phyloP scores from a whole-genome alignment of 2,329 filamentous ascomycete species.

The Malbranchea zuffiana region DNA sequence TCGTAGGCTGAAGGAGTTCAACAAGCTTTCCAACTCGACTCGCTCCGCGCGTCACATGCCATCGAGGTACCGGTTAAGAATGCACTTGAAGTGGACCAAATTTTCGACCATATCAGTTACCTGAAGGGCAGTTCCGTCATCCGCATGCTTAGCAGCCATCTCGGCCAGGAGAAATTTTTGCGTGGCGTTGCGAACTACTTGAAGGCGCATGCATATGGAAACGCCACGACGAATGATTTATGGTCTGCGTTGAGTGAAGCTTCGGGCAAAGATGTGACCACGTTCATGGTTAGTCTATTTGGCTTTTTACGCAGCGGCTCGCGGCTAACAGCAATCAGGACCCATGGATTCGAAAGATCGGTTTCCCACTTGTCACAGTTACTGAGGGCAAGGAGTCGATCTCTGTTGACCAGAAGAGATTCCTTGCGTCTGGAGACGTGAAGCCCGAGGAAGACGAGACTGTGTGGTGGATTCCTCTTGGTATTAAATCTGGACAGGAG shows the following conservation, averaged over 20 bases:
- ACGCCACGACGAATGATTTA: constrained; percentile 83
- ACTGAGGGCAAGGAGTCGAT: constrained; percentile 61
- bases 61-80: constrained; percentile 93
- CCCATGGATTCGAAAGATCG: constrained; percentile 90
- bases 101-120: constrained; percentile 95
- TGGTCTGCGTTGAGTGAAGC: constrained; percentile 82
- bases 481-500: constrained; percentile 63
- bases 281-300: constrained; percentile 56
- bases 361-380: constrained; percentile 81
- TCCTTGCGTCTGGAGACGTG: constrained; percentile 83
- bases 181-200: constrained; percentile 84
- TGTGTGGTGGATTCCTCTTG: constrained; percentile 90
- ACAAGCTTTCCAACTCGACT: constrained; percentile 79
- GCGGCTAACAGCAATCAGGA: constrained; percentile 34
- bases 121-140: constrained; percentile 93
- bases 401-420: constrained; percentile 72
- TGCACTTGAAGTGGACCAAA: constrained; percentile 91
- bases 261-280: constrained; percentile 74
- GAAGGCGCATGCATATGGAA: constrained; percentile 73
- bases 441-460: constrained; percentile 85
- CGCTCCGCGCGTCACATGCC: constrained; percentile 81
- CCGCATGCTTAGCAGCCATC: constrained; percentile 85
- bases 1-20: constrained; percentile 75
- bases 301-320: neutral
- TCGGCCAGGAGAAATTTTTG: constrained; percentile 79